phyloP scores from a whole-genome alignment of 306 rosid genomes.

The Glycyrrhiza uralensis region DNA sequence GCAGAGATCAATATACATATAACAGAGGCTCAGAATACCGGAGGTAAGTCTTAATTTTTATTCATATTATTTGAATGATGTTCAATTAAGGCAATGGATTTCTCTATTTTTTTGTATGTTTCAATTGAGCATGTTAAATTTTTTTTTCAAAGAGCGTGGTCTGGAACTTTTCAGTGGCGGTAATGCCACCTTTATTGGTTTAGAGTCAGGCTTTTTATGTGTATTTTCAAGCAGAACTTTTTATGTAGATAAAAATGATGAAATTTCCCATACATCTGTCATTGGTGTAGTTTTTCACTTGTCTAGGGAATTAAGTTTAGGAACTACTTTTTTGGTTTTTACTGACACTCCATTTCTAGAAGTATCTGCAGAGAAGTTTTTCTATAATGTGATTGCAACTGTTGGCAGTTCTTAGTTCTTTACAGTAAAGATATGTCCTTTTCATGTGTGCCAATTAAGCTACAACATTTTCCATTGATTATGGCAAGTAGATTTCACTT shows the following conservation, averaged over 20 bases:
- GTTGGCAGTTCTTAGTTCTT: not conserved
- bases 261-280: not conserved
- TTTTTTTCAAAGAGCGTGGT: slow-evolving; percentile 9
- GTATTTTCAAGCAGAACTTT: not conserved
- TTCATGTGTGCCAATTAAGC: slow-evolving; percentile 5
- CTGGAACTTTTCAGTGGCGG: slow-evolving; percentile 23
- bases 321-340: not conserved
- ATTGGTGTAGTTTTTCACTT: slow-evolving; percentile 2
- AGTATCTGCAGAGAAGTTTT: slow-evolving; percentile 5
- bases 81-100: slow-evolving; percentile 9
- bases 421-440: not conserved
- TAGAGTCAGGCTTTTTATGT: not conserved
- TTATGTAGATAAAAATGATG: not conserved
- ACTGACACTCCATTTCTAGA: not conserved
- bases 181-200: slow-evolving; percentile 15
- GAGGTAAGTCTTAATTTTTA: slow-evolving; percentile 60
- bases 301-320: not conserved
- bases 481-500: slow-evolving; percentile 4
- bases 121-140: slow-evolving; percentile 10
- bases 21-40: slow-evolving; percentile 70
- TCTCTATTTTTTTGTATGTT: not conserved
- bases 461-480: slow-evolving; percentile 9
- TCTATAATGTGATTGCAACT: slow-evolving; percentile 7
- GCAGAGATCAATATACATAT: slow-evolving; percentile 73
- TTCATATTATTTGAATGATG: slow-evolving; percentile 13